Percentiles rank a stretch among this genome's conserved stretches.
phyloP scores from a whole-genome alignment of 208 protist species.

The Lotmaria passim region DNA sequence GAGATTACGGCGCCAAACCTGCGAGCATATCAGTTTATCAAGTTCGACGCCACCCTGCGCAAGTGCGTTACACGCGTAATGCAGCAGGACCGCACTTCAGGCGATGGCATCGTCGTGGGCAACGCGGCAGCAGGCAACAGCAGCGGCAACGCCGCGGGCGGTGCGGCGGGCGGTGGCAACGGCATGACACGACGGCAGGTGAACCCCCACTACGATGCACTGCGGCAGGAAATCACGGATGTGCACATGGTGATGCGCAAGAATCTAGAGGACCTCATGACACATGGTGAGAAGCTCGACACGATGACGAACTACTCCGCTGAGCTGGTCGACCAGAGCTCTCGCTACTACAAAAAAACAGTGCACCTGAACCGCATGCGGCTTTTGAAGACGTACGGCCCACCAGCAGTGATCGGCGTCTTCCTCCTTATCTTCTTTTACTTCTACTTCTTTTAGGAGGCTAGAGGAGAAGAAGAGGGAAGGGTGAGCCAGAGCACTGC shows the following conservation, averaged over 20 bases:
- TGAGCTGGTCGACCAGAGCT: constrained; percentile 82
- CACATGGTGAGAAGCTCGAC: constrained; percentile 87
- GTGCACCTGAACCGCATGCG: constrained; percentile 91
- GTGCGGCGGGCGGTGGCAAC: constrained; percentile 22
- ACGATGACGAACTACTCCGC: constrained; percentile 90
- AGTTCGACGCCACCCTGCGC: constrained; percentile 86
- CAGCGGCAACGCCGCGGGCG: constrained; percentile 24
- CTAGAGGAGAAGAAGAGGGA: not conserved
- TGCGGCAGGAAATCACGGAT: constrained; percentile 86
- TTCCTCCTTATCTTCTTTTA: constrained; percentile 82
- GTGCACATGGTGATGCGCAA: constrained; percentile 92
- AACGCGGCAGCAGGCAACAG: not conserved
- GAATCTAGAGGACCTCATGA: constrained; percentile 91
- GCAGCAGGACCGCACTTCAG: constrained; percentile 68
- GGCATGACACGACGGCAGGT: constrained; percentile 66
- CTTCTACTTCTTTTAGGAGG: constrained; percentile 77
- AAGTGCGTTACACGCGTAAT: constrained; percentile 69
- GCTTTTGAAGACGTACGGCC: constrained; percentile 83
- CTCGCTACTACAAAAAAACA: constrained; percentile 86
- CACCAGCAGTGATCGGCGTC: constrained; percentile 62
- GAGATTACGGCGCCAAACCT: constrained; percentile 64
- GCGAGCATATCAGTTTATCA: constrained; percentile 88
- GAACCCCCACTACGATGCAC: constrained; percentile 76
- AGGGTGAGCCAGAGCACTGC: not conserved
- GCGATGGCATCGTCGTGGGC: constrained; percentile 52